Base-by-base conservation (phyloP, 169 alveolate species). In the Eimeria brunetti region DNA sequence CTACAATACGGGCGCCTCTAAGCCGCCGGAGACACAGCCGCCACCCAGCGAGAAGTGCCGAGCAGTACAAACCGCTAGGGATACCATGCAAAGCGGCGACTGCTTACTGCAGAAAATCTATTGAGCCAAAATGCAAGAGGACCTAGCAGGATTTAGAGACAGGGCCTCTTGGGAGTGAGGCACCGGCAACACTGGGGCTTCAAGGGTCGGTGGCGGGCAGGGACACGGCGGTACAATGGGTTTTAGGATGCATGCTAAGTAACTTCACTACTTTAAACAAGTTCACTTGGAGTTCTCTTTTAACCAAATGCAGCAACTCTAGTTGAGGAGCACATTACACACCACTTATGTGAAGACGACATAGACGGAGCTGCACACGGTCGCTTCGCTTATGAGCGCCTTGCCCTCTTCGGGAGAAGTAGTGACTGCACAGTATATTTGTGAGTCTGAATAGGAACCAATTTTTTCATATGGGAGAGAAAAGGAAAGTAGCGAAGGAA, bases 11-110 rank as follows among this genome's bases (percentile, higher is more conserved):
- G 88, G 88, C 88, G 64, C 60, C 88, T 46, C 88, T 49, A 46
- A 24, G 41, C 27, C 67, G 44, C 67, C 67, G 8, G n/a, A 78
- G 88, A 78, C 88, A 78, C 88, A 78, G 69, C 41, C 88, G 88
- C 88, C 64, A 49, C 41, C 88, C 60, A 30, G 64, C 88, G 64
- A n/a, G 12, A n/a, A 46, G 88, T 78, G 44, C 67, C 46, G 67
- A 78, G 38, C 88, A 78, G 67, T n/a, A 78, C 64, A 46, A 78
- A 1, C 38, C 88, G 44, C 44, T n/a, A 67, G 64, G 88, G 88
- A 78, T 78, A 78, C 9, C 46, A 44, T 44, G 46, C 27, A 49
- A 51, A 41, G n/a, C 18, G 44, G 14, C 46, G 67, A n/a, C 46
- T 78, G 88, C 67, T 41, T 24, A 49, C 64, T 78, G n/a, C 38